Conservation (phyloP, 805 yeast genomes). For the Candida argentea region DNA sequence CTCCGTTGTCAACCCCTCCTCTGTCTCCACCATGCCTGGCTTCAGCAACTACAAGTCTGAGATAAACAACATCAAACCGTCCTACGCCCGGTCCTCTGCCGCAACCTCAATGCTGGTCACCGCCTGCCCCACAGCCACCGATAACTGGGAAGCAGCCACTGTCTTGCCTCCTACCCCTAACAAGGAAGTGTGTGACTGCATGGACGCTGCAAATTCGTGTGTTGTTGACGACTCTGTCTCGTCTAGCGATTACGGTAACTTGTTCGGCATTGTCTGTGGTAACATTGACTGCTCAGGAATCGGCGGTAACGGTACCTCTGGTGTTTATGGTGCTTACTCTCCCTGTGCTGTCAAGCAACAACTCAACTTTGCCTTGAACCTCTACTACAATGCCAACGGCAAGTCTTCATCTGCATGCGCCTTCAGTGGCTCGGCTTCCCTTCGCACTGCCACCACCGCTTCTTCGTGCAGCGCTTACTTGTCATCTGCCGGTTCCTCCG, state of each 20-base stretch:
- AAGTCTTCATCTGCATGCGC: constrained; percentile 21
- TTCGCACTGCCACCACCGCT: constrained; percentile 38
- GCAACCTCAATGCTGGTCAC: constrained; percentile 18
- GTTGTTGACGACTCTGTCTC: constrained; percentile 20
- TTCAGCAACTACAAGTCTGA: constrained; percentile 53
- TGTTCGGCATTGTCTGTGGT: constrained; percentile 25
- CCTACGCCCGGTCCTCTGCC: constrained; percentile 21
- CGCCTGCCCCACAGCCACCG: constrained; percentile 24
- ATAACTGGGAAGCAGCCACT: constrained; percentile 29
- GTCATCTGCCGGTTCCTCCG: constrained; percentile 59
- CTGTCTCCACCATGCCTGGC: constrained; percentile 54
- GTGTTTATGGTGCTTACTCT: constrained; percentile 33
- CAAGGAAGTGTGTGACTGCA: constrained; percentile 25
- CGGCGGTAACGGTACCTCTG: constrained; percentile 26
- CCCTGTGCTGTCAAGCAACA: constrained; percentile 25
- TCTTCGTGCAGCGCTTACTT: constrained; percentile 48
- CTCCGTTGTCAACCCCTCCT: constrained; percentile 31
- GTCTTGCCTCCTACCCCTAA: constrained; percentile 37
- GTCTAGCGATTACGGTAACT: constrained; percentile 22
- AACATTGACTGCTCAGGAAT: constrained; percentile 28
- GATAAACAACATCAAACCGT: constrained; percentile 46
- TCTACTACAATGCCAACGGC: constrained; percentile 25
- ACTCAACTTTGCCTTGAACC: constrained; percentile 29
- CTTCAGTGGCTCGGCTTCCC: constrained; percentile 30
- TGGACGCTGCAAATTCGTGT: constrained; percentile 24